Evolutionary conservation across 352 stramenopile species (phyloP).

Genomic region (Globisporangium cystogenes): DNA sequence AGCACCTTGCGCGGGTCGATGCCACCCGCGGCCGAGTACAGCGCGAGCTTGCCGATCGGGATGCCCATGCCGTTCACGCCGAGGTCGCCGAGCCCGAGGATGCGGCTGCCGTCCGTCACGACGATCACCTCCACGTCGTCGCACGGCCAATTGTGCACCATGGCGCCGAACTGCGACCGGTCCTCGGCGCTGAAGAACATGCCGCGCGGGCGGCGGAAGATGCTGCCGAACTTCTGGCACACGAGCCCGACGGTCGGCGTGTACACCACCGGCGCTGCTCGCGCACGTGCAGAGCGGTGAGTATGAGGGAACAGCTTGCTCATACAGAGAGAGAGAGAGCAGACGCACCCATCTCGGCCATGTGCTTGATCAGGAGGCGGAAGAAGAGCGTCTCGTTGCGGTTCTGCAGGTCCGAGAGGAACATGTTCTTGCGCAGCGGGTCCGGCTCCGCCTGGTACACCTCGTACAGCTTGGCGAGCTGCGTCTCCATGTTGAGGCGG

Average conservation of each 20-base stretch:
- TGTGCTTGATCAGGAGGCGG: constrained; percentile 88
- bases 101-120: constrained; percentile 95
- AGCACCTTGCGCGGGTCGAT: constrained; percentile 93
- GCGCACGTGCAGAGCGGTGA: not conserved
- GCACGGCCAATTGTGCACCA: constrained; percentile 95
- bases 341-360: constrained; percentile 88
- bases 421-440: constrained; percentile 91
- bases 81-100: constrained; percentile 96
- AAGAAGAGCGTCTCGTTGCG: constrained; percentile 96
- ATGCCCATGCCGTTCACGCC: constrained; percentile 98
- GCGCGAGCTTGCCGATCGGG: constrained; percentile 93
- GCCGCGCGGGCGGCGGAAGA: constrained; percentile 87
- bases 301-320: constrained; percentile 10
- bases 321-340: constrained; percentile 11
- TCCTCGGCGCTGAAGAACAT: constrained; percentile 96
- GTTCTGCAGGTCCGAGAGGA: constrained; percentile 93
- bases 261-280: constrained; percentile 93
- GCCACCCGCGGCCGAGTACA: constrained; percentile 94
- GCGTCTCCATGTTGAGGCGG: constrained; percentile 57
- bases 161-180: constrained; percentile 81
- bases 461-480: constrained; percentile 75
- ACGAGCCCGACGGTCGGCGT: constrained; percentile 95
- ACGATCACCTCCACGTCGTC: constrained; percentile 97
- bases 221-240: constrained; percentile 89
- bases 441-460: constrained; percentile 62